These are phyloP conservation scores for Neurospora pannonica DNA, from an alignment of 495 filamentous ascomycete genomes.

Conservation along the genomic window DNA sequence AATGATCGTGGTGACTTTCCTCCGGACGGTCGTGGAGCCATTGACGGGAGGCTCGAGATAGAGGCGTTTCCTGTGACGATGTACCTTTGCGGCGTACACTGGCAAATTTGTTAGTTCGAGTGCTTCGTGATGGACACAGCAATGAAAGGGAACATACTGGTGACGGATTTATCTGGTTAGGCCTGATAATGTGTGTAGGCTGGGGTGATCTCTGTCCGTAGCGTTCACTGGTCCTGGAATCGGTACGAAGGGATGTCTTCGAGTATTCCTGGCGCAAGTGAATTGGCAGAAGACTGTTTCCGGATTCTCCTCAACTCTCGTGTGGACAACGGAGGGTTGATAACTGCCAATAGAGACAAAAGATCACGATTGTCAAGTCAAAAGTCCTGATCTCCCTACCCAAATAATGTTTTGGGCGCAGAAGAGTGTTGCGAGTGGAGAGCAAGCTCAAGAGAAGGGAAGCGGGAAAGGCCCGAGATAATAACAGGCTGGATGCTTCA, in stretches of 20 bases:
- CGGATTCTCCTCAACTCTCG: background rate
- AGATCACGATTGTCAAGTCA: background rate
- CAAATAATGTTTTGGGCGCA: background rate
- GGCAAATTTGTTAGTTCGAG: conserved; percentile 1
- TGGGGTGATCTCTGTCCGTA: background rate
- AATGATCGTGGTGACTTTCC: conserved; percentile 33
- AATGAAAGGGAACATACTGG: background rate
- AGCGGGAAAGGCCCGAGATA: background rate
- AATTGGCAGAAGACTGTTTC: background rate
- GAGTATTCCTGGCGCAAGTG: background rate
- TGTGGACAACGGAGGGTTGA: background rate
- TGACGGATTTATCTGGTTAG: background rate
- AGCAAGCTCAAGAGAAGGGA: background rate
- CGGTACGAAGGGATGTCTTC: background rate
- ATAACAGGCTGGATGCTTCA: background rate
- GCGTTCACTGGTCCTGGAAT: background rate
- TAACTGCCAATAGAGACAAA: background rate
- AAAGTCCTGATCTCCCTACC: background rate
- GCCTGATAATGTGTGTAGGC: background rate
- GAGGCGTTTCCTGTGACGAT: conserved; percentile 32
- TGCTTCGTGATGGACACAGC: background rate
- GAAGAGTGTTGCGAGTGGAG: background rate
- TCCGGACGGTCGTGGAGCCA: conserved; percentile 28
- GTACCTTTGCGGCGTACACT: conserved; percentile 12
- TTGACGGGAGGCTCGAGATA: conserved; percentile 34